Percentiles rank a stretch among this genome's conserved stretches.
phyloP scores from a whole-genome alignment of 805 yeast species.

The Osmozyma mogii region DNA sequence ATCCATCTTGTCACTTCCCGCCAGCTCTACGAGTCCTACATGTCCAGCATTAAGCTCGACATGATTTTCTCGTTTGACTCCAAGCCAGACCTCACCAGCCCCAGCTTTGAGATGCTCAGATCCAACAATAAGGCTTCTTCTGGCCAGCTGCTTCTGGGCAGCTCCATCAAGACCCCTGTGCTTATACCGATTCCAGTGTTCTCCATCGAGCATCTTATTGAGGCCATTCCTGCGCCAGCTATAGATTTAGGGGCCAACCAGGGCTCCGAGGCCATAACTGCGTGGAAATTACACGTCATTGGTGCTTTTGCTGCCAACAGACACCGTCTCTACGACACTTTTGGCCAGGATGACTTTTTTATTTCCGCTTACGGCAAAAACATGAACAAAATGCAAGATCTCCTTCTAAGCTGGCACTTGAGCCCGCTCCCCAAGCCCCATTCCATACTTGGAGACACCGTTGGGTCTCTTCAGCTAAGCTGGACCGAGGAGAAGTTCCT shows the following conservation, averaged over 20 bases:
- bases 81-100: slow-evolving; percentile 23
- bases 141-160: slow-evolving; percentile 1
- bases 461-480: slow-evolving; percentile 3
- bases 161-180: slow-evolving; percentile 20
- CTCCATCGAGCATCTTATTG: slow-evolving; percentile 25
- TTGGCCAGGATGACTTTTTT: slow-evolving; percentile 12
- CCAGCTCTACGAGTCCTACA: slow-evolving; percentile 9
- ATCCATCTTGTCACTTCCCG: slow-evolving; percentile 11
- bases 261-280: slow-evolving; percentile 14
- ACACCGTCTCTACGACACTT: slow-evolving; percentile 9
- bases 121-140: slow-evolving; percentile 6
- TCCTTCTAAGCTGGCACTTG: slow-evolving; percentile 21
- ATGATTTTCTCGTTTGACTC: slow-evolving; percentile 31
- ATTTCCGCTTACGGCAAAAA: slow-evolving; percentile 20
- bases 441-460: too few relatives aligned
- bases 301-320: slow-evolving; percentile 24
- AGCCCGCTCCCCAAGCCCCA: slow-evolving; percentile 10
- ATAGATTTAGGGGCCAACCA: slow-evolving; percentile 9
- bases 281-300: slow-evolving; percentile 27
- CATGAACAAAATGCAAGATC: slow-evolving; percentile 16
- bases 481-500: slow-evolving; percentile 19
- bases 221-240: slow-evolving; percentile 16
- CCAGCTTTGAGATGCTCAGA: slow-evolving; percentile 29
- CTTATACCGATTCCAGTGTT: slow-evolving; percentile 27
- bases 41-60: slow-evolving; percentile 13